These are phyloP conservation scores for Erodium texanum DNA, from an alignment of 441 rosid genomes.

Conservation along the genomic window DNA sequence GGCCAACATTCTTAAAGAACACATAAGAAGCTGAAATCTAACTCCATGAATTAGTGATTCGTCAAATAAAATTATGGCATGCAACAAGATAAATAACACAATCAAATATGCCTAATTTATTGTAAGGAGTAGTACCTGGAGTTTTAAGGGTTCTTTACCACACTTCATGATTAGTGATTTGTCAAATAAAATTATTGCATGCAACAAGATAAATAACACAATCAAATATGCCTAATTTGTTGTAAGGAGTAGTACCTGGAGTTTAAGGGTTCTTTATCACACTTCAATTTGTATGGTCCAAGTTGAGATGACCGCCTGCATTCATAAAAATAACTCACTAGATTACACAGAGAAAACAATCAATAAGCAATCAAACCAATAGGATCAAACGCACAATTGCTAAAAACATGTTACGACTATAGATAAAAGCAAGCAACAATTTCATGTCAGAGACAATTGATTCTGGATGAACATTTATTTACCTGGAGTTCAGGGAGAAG, in stretches of 20 bases:
- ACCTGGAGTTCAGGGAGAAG: constrained; percentile 69
- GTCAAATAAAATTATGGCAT: constrained; percentile 1
- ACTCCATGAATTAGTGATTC: not conserved
- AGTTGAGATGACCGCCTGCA: constrained; percentile 67
- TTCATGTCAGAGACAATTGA: not conserved
- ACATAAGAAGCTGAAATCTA: not conserved
- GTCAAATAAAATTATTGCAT: constrained; percentile 1
- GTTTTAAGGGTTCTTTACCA: constrained; percentile 75
- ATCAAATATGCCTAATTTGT: not conserved
- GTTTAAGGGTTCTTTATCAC: constrained; percentile 79
- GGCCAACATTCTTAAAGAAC: not conserved
- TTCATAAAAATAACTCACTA: constrained; percentile 12
- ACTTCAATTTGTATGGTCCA: constrained; percentile 83
- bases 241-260: constrained; percentile 45
- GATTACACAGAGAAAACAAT: not conserved
- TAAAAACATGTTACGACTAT: not conserved
- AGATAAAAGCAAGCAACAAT: not conserved
- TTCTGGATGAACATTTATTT: constrained; percentile 15
- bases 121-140: constrained; percentile 45
- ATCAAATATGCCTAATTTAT: not conserved
- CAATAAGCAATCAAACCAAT: not conserved
- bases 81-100: not conserved
- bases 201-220: not conserved
- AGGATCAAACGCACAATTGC: not conserved
- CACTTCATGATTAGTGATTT: constrained; percentile 45